Evolutionary conservation across 441 rosid species (phyloP).

Genomic region (Mallotus japonicus): DNA sequence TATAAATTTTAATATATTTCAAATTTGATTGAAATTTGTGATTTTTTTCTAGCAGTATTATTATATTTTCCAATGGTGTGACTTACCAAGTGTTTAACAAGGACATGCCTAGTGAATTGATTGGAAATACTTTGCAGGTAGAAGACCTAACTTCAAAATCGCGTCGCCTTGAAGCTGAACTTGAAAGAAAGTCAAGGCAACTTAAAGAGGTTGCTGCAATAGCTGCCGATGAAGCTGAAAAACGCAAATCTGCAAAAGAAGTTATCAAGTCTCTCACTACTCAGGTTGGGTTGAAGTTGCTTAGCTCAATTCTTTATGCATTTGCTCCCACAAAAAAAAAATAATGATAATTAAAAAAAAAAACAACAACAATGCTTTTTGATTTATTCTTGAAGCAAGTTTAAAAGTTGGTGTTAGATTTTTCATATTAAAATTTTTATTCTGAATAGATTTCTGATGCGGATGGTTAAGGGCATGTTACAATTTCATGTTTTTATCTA

Average conservation of each 20-base stretch:
- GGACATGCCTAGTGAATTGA: neutral
- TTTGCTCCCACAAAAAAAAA: too few relatives aligned
- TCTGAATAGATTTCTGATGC: neutral
- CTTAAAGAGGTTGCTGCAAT: slow-evolving; percentile 52
- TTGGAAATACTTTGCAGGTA: slow-evolving; percentile 39
- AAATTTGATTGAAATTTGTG: neutral
- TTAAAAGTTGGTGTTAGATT: neutral
- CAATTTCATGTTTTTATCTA: slow-evolving; percentile 1
- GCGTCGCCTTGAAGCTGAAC: slow-evolving; percentile 54
- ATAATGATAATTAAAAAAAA: too few relatives aligned
- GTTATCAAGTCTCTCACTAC: slow-evolving; percentile 56
- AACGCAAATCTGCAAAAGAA: slow-evolving; percentile 63
- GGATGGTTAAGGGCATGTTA: neutral
- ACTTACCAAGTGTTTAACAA: neutral
- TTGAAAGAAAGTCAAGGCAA: slow-evolving; percentile 46
- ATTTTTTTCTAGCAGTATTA: neutral
- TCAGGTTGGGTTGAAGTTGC: slow-evolving; percentile 44
- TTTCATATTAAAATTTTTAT: neutral
- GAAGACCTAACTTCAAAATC: slow-evolving; percentile 49
- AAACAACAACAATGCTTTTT: neutral
- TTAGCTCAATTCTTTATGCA: slow-evolving; percentile 2
- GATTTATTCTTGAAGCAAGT: neutral
- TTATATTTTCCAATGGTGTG: neutral
- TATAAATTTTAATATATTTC: too few relatives aligned
- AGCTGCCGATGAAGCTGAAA: slow-evolving; percentile 68